These are phyloP conservation scores for Paramecium pentaurelia DNA, from an alignment of 73 alveolate genomes.

Conservation along the genomic window DNA sequence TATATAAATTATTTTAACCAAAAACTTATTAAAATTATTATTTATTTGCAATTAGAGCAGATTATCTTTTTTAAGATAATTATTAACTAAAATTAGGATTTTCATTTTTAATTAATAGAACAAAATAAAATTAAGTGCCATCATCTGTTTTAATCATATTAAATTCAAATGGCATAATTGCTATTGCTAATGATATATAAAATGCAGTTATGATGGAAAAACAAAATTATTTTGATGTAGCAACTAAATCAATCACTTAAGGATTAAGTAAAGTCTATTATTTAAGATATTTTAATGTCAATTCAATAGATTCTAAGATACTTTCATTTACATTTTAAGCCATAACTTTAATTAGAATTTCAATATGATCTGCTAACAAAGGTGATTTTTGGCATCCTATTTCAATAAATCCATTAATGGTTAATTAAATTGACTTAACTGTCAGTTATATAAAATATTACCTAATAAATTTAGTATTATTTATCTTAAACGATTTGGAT, in stretches of 20 bases:
- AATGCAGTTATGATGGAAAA: background rate
- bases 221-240: background rate
- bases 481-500: slow-evolving; percentile 22
- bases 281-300: background rate
- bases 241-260: background rate
- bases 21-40: background rate
- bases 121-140: background rate
- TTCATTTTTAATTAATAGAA: background rate
- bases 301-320: background rate
- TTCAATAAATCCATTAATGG: background rate
- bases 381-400: background rate
- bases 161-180: slow-evolving; percentile 19
- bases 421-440: slow-evolving; percentile 6
- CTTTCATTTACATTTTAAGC: background rate
- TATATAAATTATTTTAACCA: background rate
- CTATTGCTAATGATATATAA: background rate
- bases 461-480: background rate
- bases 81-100: background rate
- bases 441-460: background rate
- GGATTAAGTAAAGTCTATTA: background rate
- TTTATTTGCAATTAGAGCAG: background rate
- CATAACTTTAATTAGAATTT: background rate
- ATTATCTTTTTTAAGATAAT: background rate
- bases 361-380: background rate
- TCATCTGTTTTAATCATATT: background rate